Evolutionary conservation across 1,139 yeast species (phyloP), one percentile per base, ranked within the genome.

Genomic region (Taphrina deformans): DNA sequence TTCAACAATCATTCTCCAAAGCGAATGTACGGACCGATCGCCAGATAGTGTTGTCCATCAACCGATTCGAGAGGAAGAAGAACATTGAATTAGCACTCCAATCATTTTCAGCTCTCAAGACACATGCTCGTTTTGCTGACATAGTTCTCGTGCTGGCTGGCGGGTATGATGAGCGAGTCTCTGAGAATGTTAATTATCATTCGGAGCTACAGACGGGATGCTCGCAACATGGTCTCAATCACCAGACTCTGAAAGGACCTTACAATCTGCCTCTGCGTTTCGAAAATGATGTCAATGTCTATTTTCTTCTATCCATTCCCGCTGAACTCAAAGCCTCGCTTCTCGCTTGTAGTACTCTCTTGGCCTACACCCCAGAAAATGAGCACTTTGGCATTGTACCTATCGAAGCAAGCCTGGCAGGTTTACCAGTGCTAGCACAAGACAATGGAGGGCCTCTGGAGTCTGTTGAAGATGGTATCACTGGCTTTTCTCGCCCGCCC

Each of bases 301-400:
- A 89, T 21, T 95, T 93, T 74, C 75, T 92, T 66, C 96, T 97
- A 0, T 89, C 96, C 0, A 84, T 93, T 5, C 81, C 87, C 51
- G 81, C 91, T 0, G 74, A 81, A 1, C 74, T 88, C 65, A 90
- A 91, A 73, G 85, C 86, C 61, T 79, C 85, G 0, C 79, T 93
- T 48, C 78, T 93, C 55, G 75, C 80, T 52, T 75, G 79, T 10
- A 81, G 93, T 1, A 81, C 83, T 64, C 71, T 88, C 65, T 79
- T 95, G 44, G 77, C 91, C 53, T 93, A 93, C 74, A 95, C 99
- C 0, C 99, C 99, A 1, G 82, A 88, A 0, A 83, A 83, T 72
- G 99, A 95, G 75, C 99, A 93, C 76, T 93, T 93, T 74, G 99
- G 99, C 14, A 95, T 93, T 69, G 99, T 95, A 2, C 99, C 99